Base-by-base conservation (phyloP, 345 rosid genomes). In the Chamaenerion angustifolium region DNA sequence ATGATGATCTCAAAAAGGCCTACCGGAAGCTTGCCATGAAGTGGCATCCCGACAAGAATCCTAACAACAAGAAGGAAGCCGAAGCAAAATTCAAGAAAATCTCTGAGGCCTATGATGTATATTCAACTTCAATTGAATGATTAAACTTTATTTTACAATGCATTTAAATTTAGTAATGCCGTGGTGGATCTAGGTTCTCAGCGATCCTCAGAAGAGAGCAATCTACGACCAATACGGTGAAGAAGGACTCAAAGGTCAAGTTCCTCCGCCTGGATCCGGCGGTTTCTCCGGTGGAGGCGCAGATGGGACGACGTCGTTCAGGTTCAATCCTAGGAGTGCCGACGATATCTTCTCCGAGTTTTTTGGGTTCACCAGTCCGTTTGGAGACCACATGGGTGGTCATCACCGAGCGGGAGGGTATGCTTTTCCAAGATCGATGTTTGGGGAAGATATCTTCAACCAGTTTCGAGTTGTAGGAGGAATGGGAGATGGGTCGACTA, bases 1-100 rank as follows among this genome's bases (percentile, higher is more conserved):
- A 86, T 15, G 93, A 86, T 3, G 93, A 86, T 72, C 69, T 86
- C 68, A 86, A 86, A 79, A 86, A 86, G 64, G 88, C 93, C 0
- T 83, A 83, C 51, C 79, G 88, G 16, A 86, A 83, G 65, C 86
- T 83, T n/a, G 89, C 93, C 16, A 86, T 86, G 95, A 85, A 80
- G 27, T 82, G 90, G 95, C 95, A 88, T 65, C 92, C 95, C 31
- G 95, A 84, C 46, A 84, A 88, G 71, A 88, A 85, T 74, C 95
- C 88, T 69, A 82, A 61, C 61, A 72, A 56, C 71, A 82, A 86
- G 72, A 86, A 86, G 40, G 93, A 76, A 8, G 93, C 95, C 45
- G 93, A 86, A 61, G 77, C 93, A 59, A 86, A 80, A 69, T 86
- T 86, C 79, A 86, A 83, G 59, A 82, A 86, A 80, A 83, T 83